These are phyloP conservation scores for Sistotremastrum suecicum DNA, from an alignment of 768 basidiomycete genomes.

Conservation along the genomic window DNA sequence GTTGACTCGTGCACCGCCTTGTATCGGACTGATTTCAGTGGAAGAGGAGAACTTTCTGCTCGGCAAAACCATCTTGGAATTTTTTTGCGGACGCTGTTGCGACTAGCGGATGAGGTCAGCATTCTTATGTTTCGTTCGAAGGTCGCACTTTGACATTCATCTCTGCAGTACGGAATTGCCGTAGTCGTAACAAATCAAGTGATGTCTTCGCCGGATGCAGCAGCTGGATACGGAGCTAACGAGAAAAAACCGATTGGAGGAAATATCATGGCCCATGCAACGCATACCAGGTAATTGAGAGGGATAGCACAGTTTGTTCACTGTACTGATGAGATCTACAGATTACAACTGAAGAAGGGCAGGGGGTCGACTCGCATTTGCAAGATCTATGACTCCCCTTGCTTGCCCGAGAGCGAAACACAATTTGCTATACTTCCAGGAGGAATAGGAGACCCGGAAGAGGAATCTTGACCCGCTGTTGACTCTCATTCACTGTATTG, in stretches of 20 bases:
- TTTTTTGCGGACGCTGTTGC: slow-evolving; percentile 83
- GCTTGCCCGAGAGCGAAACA: slow-evolving; percentile 91
- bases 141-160: slow-evolving; percentile 3
- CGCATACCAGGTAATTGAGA: slow-evolving; percentile 69
- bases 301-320: slow-evolving; percentile 1
- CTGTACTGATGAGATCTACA: slow-evolving; percentile 14
- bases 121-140: neutral
- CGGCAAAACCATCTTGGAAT: slow-evolving; percentile 93
- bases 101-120: slow-evolving; percentile 89
- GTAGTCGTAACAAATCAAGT: slow-evolving; percentile 98
- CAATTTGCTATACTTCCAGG: slow-evolving; percentile 86
- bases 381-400: slow-evolving; percentile 97
- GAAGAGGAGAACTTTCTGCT: slow-evolving; percentile 88
- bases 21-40: slow-evolving; percentile 91
- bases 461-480: slow-evolving; percentile 37
- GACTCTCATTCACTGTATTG: neutral
- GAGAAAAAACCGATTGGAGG: slow-evolving; percentile 99
- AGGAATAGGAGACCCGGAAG: slow-evolving; percentile 92
- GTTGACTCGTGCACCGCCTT: slow-evolving; percentile 94
- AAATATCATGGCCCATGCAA: slow-evolving; percentile 98
- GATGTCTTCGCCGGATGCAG: slow-evolving; percentile 96
- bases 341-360: slow-evolving; percentile 83
- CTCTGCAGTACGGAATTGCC: slow-evolving; percentile 79
- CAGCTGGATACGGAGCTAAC: slow-evolving; percentile 75
- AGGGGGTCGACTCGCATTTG: slow-evolving; percentile 86